phyloP scores from a whole-genome alignment of 169 alveolate genomes.

The Plasmodium malariae region DNA sequence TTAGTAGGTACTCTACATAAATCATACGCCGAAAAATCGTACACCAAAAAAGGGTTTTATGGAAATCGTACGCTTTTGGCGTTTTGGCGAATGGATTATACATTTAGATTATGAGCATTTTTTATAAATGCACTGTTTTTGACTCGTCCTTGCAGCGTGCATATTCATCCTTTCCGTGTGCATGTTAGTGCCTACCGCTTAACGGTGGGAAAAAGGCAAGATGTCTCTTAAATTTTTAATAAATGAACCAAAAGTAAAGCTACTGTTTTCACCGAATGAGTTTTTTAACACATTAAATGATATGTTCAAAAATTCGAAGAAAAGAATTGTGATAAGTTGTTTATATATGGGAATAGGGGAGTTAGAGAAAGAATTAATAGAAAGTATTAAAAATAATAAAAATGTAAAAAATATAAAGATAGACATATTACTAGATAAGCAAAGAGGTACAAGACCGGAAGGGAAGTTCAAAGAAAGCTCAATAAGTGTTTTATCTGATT shows the following conservation, averaged over 20 bases:
- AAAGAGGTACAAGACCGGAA: constrained; percentile 78
- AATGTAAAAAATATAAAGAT: constrained; percentile 75
- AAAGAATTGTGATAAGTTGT: constrained; percentile 81
- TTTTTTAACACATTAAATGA: constrained; percentile 79
- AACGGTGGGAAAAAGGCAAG: constrained; percentile 73
- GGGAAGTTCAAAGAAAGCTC: constrained; percentile 74
- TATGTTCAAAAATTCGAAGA: constrained; percentile 73
- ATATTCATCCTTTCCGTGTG: background rate
- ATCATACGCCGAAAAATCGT: too few relatives aligned
- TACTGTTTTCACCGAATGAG: constrained; percentile 80
- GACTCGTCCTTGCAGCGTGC: too few relatives aligned
- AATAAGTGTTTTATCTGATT: constrained; percentile 73
- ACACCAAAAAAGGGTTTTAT: too few relatives aligned
- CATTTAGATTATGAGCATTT: too few relatives aligned
- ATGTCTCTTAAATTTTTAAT: constrained; percentile 78
- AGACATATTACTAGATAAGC: constrained; percentile 82
- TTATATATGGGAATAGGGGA: constrained; percentile 83
- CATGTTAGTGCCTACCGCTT: background rate
- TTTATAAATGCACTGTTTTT: too few relatives aligned
- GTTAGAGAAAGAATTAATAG: constrained; percentile 79
- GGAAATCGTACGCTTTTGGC: too few relatives aligned
- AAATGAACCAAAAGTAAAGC: constrained; percentile 73
- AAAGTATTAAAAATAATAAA: constrained; percentile 70
- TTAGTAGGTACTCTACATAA: too few relatives aligned
- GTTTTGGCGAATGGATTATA: too few relatives aligned